Base-by-base conservation (phyloP, 2,329 filamentous ascomycete species). In the Endothia cerciana region DNA sequence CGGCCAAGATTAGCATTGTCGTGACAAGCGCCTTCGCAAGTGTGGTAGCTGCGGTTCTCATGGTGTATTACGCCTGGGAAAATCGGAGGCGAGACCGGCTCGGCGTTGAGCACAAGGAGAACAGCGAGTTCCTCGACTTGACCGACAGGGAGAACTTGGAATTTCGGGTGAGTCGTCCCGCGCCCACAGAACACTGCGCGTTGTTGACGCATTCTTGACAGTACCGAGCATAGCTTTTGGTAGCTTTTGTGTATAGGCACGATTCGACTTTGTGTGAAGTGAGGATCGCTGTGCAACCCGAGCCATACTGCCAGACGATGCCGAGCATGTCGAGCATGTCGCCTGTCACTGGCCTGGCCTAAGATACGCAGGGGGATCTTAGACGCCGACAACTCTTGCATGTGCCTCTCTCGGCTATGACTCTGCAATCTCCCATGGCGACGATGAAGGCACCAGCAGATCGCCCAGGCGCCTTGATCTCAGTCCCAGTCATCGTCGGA, bases 401-500 rank as follows among this genome's bases (percentile, higher is more conserved):
- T 47, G 7, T 22, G 43, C 43, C 15, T 5, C 15, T 17, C 43
- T 47, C 43, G 15, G 43, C 47, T 51, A 19, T 51, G n/a, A 51
- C 43, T 15, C 25, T 10, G 47, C 53, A n/a, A 22, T 6, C n/a
- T 19, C 6, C 10, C 15, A 38, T 33, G 4, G 19, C 11, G 28
- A 11, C 2, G 11, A 28, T 30, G 22, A 5, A 30, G 22, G 22
- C 38, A n/a, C 38, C 10, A 36, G 38, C 19, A 28, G 25, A 30
- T 6, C 45, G 10, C 11, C 6, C 38, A 19, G 13, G 38, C 38
- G 7, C 8, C 8, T 30, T 30, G 57, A 28, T 19, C 36, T 82
- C 79, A 89, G 71, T 90, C 86, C 85, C 87, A 89, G 71, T 88
- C 86, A 33, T 88, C 85, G 30, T 88, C 85, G 43, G 86, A 81